Percentiles rank a stretch among this genome's conserved stretches.
Evolutionary conservation across 768 basidiomycete genomes (phyloP).

Genomic region (Kwoniella heveanensis): DNA sequence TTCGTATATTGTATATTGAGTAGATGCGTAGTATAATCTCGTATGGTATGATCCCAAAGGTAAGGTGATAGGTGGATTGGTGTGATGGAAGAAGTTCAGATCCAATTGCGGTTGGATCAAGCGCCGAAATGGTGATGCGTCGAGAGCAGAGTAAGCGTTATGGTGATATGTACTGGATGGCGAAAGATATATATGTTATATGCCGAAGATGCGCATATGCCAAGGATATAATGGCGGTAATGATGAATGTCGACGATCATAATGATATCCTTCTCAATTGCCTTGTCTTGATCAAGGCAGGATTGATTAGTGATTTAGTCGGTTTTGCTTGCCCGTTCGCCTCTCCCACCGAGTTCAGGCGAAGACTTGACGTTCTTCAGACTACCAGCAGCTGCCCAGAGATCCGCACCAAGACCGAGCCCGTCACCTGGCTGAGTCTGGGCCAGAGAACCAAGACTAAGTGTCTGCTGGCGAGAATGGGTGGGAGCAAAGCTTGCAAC

Average conservation of each 20-base stretch:
- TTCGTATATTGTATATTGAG: background rate
- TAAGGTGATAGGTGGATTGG: too few species aligned
- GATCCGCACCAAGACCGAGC: background rate
- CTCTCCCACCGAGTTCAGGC: conserved; percentile 5
- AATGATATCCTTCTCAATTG: background rate
- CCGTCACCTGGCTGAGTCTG: too few species aligned
- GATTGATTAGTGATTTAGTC: background rate
- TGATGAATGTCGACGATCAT: background rate
- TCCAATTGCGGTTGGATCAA: too few species aligned
- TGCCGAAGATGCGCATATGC: background rate
- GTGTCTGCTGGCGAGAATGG: background rate
- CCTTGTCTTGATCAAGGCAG: too few species aligned
- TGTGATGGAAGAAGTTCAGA: too few species aligned
- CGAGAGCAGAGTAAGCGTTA: too few species aligned
- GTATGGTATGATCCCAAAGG: too few species aligned
- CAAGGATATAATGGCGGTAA: background rate
- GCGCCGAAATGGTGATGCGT: too few species aligned
- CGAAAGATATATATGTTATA: too few species aligned
- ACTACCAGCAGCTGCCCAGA: background rate
- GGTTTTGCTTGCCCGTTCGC: conserved; percentile 1
- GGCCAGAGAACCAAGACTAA: background rate
- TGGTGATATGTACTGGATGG: too few species aligned
- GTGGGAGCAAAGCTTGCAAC: background rate
- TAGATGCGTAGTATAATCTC: too few species aligned
- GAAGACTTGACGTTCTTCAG: conserved; percentile 16